Evolutionary conservation across 805 yeast genomes (phyloP).

Genomic region (Ogataea polymorpha): DNA sequence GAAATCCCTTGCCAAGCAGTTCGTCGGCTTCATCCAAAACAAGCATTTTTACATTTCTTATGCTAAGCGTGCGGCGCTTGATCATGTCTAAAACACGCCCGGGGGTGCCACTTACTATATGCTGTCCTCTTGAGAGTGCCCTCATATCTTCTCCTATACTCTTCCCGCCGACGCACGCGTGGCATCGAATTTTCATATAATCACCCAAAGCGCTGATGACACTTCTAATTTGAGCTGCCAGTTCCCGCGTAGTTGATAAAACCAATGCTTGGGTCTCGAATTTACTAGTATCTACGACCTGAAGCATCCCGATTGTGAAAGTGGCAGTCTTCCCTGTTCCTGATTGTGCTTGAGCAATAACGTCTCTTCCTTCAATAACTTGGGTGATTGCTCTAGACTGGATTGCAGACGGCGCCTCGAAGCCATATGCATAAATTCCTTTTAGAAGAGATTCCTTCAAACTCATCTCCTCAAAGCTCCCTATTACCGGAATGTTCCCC

Average conservation of each 20-base stretch:
- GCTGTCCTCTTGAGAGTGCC: slow-evolving; percentile 81
- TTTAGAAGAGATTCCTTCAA: slow-evolving; percentile 59
- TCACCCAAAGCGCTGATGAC: slow-evolving; percentile 88
- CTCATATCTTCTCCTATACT: slow-evolving; percentile 83
- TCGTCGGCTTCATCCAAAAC: slow-evolving; percentile 98
- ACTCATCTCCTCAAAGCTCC: slow-evolving; percentile 71
- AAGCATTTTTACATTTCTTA: slow-evolving; percentile 87
- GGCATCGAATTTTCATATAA: slow-evolving; percentile 86
- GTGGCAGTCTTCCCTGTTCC: slow-evolving; percentile 94
- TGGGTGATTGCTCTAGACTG: slow-evolving; percentile 80
- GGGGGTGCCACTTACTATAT: slow-evolving; percentile 96
- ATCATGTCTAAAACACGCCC: slow-evolving; percentile 98
- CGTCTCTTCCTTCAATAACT: slow-evolving; percentile 70
- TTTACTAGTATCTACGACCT: slow-evolving; percentile 62
- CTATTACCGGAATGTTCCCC: slow-evolving; percentile 47
- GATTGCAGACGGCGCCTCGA: slow-evolving; percentile 78
- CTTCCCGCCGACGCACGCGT: slow-evolving; percentile 98
- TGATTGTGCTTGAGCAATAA: slow-evolving; percentile 82
- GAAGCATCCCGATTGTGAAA: slow-evolving; percentile 63
- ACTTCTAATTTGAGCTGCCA: slow-evolving; percentile 93
- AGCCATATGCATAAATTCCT: slow-evolving; percentile 78
- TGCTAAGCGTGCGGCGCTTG: slow-evolving; percentile 78
- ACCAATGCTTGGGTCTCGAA: slow-evolving; percentile 88
- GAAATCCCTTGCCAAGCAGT: slow-evolving; percentile 88
- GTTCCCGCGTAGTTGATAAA: slow-evolving; percentile 95